Conservation (phyloP, 2,329 filamentous ascomycete species). For the Stemphylium vesicarium region DNA sequence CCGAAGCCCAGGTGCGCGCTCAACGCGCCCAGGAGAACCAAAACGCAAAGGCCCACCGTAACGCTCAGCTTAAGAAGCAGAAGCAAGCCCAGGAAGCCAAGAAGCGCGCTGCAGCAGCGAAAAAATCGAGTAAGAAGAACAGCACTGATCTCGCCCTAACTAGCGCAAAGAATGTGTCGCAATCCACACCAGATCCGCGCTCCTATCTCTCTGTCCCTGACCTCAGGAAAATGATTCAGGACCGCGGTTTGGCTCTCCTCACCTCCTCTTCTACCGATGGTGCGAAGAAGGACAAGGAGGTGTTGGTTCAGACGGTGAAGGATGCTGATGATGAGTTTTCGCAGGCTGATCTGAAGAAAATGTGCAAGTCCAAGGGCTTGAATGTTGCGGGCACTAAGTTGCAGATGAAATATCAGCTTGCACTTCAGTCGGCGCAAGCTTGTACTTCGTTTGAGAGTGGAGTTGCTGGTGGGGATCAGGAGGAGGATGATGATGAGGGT, state of each 20-base stretch:
- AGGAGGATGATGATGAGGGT: background rate
- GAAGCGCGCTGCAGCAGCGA: slow-evolving; percentile 1
- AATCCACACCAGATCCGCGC: slow-evolving; percentile 32
- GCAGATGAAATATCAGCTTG: slow-evolving; percentile 35
- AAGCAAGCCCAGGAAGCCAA: slow-evolving; percentile 2
- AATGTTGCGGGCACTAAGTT: slow-evolving; percentile 28
- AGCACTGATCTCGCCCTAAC: background rate
- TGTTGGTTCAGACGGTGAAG: slow-evolving; percentile 28
- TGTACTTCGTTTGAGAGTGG: slow-evolving; percentile 26
- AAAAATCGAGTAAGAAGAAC: background rate
- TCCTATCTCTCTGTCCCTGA: slow-evolving; percentile 28
- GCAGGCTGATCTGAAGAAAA: slow-evolving; percentile 27
- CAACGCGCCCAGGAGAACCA: slow-evolving; percentile 24
- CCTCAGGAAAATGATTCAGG: slow-evolving; percentile 29
- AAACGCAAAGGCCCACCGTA: slow-evolving; percentile 22
- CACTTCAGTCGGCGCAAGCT: slow-evolving; percentile 26
- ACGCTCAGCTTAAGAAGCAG: slow-evolving; percentile 25
- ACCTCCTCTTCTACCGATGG: background rate
- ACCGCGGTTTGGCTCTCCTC: slow-evolving; percentile 22
- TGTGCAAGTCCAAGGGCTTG: slow-evolving; percentile 32
- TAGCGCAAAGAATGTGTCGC: slow-evolving; percentile 15
- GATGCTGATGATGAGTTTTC: slow-evolving; percentile 32
- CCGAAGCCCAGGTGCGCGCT: slow-evolving; percentile 23
- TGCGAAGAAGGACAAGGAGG: slow-evolving; percentile 16
- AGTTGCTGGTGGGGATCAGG: slow-evolving; percentile 6